A percentile compares a stretch with the other conserved stretches of the same genome.
Evolutionary conservation across 2,329 filamentous ascomycete genomes (phyloP).

Genomic region (Alternaria dauci): DNA sequence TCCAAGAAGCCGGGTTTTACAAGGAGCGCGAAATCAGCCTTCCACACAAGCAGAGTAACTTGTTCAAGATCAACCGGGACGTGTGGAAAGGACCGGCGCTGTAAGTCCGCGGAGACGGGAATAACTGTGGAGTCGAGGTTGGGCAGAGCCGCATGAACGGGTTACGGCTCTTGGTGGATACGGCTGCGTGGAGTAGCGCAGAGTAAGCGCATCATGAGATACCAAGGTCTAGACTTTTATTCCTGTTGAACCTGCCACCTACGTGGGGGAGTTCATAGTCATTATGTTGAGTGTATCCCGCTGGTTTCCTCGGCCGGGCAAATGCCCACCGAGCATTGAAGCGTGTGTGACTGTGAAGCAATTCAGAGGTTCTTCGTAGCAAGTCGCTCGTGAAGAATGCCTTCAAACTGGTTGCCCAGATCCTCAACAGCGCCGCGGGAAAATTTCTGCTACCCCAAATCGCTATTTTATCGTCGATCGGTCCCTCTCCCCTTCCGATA

Average conservation of each 20-base stretch:
- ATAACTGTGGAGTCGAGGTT: conserved; percentile 19
- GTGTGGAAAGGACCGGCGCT: conserved; percentile 64
- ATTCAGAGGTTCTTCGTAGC: neutral
- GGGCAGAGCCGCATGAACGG: conserved; percentile 22
- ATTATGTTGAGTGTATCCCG: neutral
- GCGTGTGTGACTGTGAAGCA: neutral
- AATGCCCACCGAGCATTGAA: neutral
- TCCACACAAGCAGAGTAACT: conserved; percentile 90
- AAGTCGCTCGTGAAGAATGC: neutral
- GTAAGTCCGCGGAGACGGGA: conserved; percentile 23
- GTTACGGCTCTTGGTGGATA: conserved; percentile 9
- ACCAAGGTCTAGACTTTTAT: conserved; percentile 17
- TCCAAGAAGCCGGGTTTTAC: conserved; percentile 79
- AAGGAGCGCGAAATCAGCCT: conserved; percentile 88
- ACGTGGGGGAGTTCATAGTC: conserved; percentile 1
- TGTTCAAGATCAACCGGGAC: conserved; percentile 81
- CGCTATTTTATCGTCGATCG: conserved; percentile 18
- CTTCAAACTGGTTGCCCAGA: conserved; percentile 1
- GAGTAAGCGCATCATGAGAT: conserved; percentile 27
- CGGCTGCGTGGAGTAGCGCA: conserved; percentile 27
- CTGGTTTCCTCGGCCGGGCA: neutral
- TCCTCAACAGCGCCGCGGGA: conserved; percentile 12
- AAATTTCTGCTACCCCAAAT: conserved; percentile 21
- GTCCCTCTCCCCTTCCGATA: conserved; percentile 10
- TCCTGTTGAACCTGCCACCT: conserved; percentile 9